Percentiles rank a stretch among this genome's conserved stretches.
These are phyloP conservation scores for Drechslerella dactyloides DNA, from an alignment of 2,329 filamentous ascomycete genomes.

Conservation along the genomic window DNA sequence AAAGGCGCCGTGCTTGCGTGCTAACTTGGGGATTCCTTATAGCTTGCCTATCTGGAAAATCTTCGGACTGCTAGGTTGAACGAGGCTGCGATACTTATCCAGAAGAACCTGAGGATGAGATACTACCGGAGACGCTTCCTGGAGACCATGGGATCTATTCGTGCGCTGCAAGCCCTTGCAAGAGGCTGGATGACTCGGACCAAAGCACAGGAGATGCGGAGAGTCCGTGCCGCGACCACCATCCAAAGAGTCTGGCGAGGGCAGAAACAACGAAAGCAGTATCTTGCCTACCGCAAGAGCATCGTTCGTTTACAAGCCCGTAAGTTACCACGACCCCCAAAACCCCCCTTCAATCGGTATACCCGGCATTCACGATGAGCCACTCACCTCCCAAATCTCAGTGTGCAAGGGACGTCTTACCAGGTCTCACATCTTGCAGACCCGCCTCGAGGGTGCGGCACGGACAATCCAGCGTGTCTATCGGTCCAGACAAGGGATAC, in stretches of 20 bases:
- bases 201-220: slow-evolving; percentile 79
- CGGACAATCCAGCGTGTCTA: slow-evolving; percentile 88
- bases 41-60: slow-evolving; percentile 91
- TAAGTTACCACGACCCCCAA: slow-evolving; percentile 50
- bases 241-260: slow-evolving; percentile 97
- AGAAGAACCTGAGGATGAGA: slow-evolving; percentile 95
- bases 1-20: background rate
- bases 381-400: slow-evolving; percentile 58
- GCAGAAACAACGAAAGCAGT: slow-evolving; percentile 83
- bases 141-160: slow-evolving; percentile 79
- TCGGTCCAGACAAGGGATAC: slow-evolving; percentile 66
- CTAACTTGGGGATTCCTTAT: slow-evolving; percentile 21
- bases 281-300: slow-evolving; percentile 77
- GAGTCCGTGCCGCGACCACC: slow-evolving; percentile 83
- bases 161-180: slow-evolving; percentile 77
- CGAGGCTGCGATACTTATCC: slow-evolving; percentile 94
- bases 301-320: slow-evolving; percentile 83
- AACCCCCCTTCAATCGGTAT: slow-evolving; percentile 51
- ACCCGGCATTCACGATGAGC: slow-evolving; percentile 50
- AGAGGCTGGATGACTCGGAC: slow-evolving; percentile 80
- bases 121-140: slow-evolving; percentile 93
- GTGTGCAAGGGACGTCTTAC: slow-evolving; percentile 80
- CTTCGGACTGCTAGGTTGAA: slow-evolving; percentile 87
- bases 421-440: slow-evolving; percentile 91
- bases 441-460: slow-evolving; percentile 88